Base-by-base conservation (phyloP, 352 stramenopile genomes). In the Pythium myriotylum region DNA sequence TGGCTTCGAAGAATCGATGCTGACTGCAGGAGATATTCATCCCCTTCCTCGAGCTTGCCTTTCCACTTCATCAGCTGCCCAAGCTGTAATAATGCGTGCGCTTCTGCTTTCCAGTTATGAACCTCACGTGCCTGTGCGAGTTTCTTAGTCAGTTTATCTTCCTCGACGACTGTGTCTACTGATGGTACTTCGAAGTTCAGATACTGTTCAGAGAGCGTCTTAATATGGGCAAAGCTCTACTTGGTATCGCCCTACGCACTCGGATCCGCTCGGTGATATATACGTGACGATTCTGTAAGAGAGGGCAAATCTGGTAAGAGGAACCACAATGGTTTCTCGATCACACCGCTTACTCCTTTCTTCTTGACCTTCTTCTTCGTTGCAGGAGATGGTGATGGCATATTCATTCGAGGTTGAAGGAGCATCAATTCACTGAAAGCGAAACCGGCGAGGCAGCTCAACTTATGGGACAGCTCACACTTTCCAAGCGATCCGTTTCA, bases 41-140 rank as follows among this genome's bases (percentile, higher is more conserved):
- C 68, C 5, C 77, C 81, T 9, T 81, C 26, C 16, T 81, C 76
- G 26, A 74, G 27, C 20, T 72, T 65, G 0, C 78, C 78, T 49
- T 84, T 76, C 84, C 84, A 92, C 41, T 90, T 91, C 72, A 89
- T 87, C 17, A 92, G 54, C 54, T 93, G 81, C 2, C 84, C 84
- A 1, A 93, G 69, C 45, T 89, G 75, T 68, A 89, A 70, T 12
- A 93, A 62, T 4, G 70, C 52, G 29, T 89, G 71, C 16, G 84
- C 78, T 50, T 93, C 79, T 13, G 70, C 46, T 51, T 91, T 91
- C 84, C 81, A 90, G 50, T 89, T 64, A 0, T 57, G 42, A n/a
- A 52, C 59, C 29, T 79, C 57, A 10, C 67, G 71, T 2, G 84
- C 84, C 22, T 71, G 32, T 4, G 54, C 35, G 20, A 93, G 71